These are phyloP conservation scores for Bipolaris bicolor DNA, from an alignment of 2,329 filamentous ascomycete species.

Conservation along the genomic window DNA sequence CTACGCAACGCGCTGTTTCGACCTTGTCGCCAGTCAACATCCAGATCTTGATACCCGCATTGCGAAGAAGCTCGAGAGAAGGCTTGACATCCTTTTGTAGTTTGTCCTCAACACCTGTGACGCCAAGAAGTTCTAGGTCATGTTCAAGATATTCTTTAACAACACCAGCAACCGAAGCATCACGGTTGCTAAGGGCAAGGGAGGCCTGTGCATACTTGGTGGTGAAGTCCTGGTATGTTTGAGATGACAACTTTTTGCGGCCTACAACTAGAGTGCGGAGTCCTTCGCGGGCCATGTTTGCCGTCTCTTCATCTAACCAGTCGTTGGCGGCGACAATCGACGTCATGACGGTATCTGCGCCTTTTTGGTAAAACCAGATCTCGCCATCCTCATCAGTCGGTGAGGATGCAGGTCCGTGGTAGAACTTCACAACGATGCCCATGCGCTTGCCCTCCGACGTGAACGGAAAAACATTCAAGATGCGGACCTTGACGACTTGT, in stretches of 20 bases:
- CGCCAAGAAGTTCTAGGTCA: constrained; percentile 90
- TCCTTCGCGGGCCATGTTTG: constrained; percentile 99
- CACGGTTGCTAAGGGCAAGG: constrained; percentile 77
- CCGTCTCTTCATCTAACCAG: constrained; percentile 98
- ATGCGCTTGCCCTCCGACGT: constrained; percentile 98
- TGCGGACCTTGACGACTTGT: constrained; percentile 80
- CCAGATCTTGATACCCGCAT: constrained; percentile 99
- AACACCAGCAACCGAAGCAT: constrained; percentile 79
- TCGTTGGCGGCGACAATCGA: constrained; percentile 93
- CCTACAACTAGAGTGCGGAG: constrained; percentile 92
- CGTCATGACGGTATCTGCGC: constrained; percentile 98
- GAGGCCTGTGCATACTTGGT: constrained; percentile 78
- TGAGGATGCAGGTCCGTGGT: constrained; percentile 50
- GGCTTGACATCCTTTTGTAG: constrained; percentile 95
- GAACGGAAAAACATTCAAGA: constrained; percentile 95
- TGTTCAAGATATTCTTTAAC: constrained; percentile 82
- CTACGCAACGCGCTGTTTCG: constrained; percentile 94
- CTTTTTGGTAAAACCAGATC: constrained; percentile 99
- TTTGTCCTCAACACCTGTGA: constrained; percentile 97
- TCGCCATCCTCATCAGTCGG: constrained; percentile 67
- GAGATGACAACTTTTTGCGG: constrained; percentile 79
- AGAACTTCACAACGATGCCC: constrained; percentile 93
- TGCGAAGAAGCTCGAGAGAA: constrained; percentile 90
- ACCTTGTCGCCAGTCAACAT: constrained; percentile 99
- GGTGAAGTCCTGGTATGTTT: constrained; percentile 83